A percentile compares a stretch with the other conserved stretches of the same genome.
Evolutionary conservation across 2,329 filamentous ascomycete genomes (phyloP).

Genomic region (Penicillium sp.): DNA sequence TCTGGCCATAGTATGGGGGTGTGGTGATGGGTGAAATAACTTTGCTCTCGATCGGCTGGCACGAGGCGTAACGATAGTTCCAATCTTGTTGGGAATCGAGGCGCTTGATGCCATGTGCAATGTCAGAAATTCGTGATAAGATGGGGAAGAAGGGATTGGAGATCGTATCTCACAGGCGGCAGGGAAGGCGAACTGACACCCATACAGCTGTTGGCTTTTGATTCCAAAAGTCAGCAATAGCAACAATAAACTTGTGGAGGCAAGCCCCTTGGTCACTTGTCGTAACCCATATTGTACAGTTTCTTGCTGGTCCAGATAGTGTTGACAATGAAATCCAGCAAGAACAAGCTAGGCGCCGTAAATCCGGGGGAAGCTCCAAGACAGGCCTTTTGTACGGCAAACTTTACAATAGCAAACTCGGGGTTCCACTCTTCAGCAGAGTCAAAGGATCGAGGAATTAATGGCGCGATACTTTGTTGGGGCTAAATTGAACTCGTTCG

Average conservation of each 20-base stretch:
- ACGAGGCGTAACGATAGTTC: constrained; percentile 22
- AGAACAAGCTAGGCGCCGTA: constrained; percentile 15
- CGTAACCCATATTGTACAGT: constrained; percentile 6
- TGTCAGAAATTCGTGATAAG: no score
- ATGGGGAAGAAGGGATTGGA: no score
- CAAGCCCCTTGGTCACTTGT: constrained; percentile 11
- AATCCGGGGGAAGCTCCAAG: constrained; percentile 6
- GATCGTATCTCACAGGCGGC: neutral
- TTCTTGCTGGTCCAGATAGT: constrained; percentile 4
- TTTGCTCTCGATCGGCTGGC: constrained; percentile 19
- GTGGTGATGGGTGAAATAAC: constrained; percentile 9
- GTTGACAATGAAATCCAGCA: neutral
- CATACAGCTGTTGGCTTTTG: constrained; percentile 6
- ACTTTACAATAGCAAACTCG: constrained; percentile 8
- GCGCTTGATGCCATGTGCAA: constrained; percentile 14
- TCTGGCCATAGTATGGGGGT: constrained; percentile 20
- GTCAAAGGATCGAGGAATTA: constrained; percentile 14
- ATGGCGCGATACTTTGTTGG: constrained; percentile 4
- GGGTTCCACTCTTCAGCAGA: constrained; percentile 17
- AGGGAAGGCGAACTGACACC: constrained; percentile 1
- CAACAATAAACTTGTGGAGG: constrained; percentile 17
- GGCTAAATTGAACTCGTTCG: constrained; percentile 16
- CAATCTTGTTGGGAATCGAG: constrained; percentile 22
- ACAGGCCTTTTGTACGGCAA: constrained; percentile 12
- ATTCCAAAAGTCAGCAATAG: no score